Evolutionary conservation across 208 protist genomes (phyloP).

Genomic region (Trichomonas tenax): DNA sequence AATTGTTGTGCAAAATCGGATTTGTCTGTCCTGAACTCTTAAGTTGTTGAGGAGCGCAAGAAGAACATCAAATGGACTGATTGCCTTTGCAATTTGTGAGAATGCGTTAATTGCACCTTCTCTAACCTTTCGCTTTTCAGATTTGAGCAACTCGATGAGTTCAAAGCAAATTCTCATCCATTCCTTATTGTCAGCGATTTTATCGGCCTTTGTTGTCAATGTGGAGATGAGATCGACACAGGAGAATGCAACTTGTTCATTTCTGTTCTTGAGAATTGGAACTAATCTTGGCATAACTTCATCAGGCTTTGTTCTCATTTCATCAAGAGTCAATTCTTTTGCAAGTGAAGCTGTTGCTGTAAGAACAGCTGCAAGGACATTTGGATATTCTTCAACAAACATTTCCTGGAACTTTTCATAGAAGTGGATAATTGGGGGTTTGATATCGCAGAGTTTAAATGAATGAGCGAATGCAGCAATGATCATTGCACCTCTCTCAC

Average conservation of each 20-base stretch:
- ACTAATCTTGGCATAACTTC: constrained; percentile 89
- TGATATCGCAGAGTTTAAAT: constrained; percentile 45
- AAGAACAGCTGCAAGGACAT: constrained; percentile 47
- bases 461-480: constrained; percentile 72
- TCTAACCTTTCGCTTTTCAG: constrained; percentile 84
- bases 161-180: constrained; percentile 91
- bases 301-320: constrained; percentile 79
- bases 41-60: constrained; percentile 95
- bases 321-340: constrained; percentile 74
- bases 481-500: constrained; percentile 87
- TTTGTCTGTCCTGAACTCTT: constrained; percentile 92
- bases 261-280: constrained; percentile 91
- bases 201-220: constrained; percentile 41
- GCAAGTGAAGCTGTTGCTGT: constrained; percentile 81
- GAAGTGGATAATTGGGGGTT: constrained; percentile 73
- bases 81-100: constrained; percentile 84
- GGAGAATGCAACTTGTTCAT: constrained; percentile 91
- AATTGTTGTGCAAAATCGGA: constrained; percentile 96
- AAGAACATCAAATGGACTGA: constrained; percentile 95
- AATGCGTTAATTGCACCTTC: constrained; percentile 41
- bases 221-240: constrained; percentile 75
- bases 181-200: constrained; percentile 69
- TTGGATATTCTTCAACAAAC: constrained; percentile 87
- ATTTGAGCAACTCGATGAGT: constrained; percentile 93
- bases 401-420: constrained; percentile 88